Conservation (phyloP, 129 eudicot genomes). For the Dittrichia graveolens region DNA sequence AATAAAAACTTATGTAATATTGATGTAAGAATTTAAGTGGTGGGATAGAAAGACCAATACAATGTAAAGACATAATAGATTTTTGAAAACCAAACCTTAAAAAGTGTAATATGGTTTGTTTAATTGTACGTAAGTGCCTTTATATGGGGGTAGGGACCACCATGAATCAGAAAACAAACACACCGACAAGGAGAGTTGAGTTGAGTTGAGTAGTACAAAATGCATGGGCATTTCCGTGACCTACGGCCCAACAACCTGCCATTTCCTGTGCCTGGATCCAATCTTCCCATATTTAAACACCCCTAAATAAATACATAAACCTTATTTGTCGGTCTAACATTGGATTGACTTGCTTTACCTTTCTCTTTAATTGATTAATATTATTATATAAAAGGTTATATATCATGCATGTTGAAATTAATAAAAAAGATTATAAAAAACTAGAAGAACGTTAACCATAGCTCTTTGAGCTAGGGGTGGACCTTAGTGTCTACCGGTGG, state of each 20-base stretch:
- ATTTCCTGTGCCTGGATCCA: slow-evolving; percentile 29
- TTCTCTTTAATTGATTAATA: not conserved
- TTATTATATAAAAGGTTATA: too few relatives aligned
- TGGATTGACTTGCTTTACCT: slow-evolving; percentile 31
- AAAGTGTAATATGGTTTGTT: not conserved
- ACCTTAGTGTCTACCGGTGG: too few relatives aligned
- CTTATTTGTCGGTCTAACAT: slow-evolving; percentile 27
- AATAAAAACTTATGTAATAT: too few relatives aligned
- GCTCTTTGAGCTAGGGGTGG: too few relatives aligned
- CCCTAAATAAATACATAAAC: not conserved
- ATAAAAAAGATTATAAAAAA: too few relatives aligned
- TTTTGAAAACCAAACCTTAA: not conserved
- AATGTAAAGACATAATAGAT: too few relatives aligned
- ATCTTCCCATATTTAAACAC: not conserved
- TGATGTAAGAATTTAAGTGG: too few relatives aligned
- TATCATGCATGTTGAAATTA: too few relatives aligned
- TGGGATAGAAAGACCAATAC: too few relatives aligned
- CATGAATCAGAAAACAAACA: not conserved
- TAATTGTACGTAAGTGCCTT: not conserved
- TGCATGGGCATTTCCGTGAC: slow-evolving; percentile 39
- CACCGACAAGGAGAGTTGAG: slow-evolving; percentile 33
- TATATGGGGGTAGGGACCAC: slow-evolving; percentile 12
- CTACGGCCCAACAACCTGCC: slow-evolving; percentile 33
- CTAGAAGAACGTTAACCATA: too few relatives aligned
- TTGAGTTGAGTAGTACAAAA: slow-evolving; percentile 11